Evolutionary conservation across 768 basidiomycete genomes (phyloP).

Genomic region (Steccherinum ochraceum): DNA sequence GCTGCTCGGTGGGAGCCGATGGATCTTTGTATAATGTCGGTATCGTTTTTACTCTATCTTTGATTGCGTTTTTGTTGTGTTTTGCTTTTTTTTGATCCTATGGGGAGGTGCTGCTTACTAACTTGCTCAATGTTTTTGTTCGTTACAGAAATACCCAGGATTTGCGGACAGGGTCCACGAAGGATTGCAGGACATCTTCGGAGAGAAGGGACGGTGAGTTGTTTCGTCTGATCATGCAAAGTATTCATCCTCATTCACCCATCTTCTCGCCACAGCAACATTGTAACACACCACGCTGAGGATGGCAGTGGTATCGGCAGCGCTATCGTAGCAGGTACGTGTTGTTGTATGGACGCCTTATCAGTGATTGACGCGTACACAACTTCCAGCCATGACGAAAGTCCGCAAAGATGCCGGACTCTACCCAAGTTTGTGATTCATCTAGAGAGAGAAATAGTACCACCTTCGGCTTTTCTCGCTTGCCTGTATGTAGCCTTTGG

Average conservation of each 20-base stretch:
- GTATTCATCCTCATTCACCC: too few relatives aligned
- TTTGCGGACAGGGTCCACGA: constrained; percentile 92
- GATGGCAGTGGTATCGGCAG: constrained; percentile 94
- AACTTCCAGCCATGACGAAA: constrained; percentile 92
- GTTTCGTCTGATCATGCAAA: not conserved
- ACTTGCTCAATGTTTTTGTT: not conserved
- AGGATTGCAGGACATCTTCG: constrained; percentile 91
- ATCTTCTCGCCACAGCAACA: constrained; percentile 38
- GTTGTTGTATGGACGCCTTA: too few relatives aligned
- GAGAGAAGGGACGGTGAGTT: constrained; percentile 85
- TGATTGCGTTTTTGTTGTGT: not conserved
- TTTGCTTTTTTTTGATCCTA: not conserved
- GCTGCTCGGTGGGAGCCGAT: constrained; percentile 86
- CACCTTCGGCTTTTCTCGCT: not conserved
- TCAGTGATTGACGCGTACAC: too few relatives aligned
- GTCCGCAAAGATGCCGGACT: constrained; percentile 62
- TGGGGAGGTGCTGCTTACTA: not conserved
- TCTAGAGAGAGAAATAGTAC: not conserved
- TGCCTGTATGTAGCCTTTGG: not conserved
- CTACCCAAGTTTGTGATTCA: constrained; percentile 41
- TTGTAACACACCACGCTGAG: constrained; percentile 78
- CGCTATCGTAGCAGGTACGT: constrained; percentile 85
- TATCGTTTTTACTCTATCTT: constrained; percentile 5
- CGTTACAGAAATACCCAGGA: constrained; percentile 93
- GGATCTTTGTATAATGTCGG: constrained; percentile 92